Evolutionary conservation across 2,329 filamentous ascomycete genomes (phyloP).

Genomic region (Pseudonectria foliicola): DNA sequence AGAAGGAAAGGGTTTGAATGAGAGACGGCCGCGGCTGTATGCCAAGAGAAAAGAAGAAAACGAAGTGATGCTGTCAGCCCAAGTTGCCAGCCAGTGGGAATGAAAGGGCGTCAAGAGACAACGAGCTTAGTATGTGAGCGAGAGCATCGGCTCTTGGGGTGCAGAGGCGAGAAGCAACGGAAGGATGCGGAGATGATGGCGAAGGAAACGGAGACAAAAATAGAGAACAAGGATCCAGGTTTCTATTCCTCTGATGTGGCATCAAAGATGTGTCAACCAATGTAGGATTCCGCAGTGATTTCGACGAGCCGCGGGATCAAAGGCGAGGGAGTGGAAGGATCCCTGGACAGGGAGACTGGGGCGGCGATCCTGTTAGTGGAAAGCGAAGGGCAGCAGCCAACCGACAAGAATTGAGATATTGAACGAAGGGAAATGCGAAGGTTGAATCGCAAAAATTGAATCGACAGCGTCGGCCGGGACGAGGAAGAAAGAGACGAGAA

Average conservation of each 20-base stretch:
- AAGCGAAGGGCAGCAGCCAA: no score
- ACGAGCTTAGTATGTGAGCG: no score
- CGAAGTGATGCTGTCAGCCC: no score
- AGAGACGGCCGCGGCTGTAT: neutral
- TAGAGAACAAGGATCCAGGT: neutral
- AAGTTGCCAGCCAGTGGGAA: neutral
- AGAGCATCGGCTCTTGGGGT: no score
- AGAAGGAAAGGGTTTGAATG: neutral
- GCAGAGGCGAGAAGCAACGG: neutral
- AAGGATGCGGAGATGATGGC: neutral
- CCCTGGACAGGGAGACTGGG: no score
- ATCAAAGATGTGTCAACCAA: no score
- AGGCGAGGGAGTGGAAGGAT: no score
- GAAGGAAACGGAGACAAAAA: neutral
- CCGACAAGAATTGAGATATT: neutral
- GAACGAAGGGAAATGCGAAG: constrained; percentile 2
- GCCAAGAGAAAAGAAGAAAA: no score
- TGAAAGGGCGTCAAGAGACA: neutral
- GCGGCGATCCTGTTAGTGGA: no score
- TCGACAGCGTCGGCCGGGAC: neutral
- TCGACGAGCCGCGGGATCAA: no score
- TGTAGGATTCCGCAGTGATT: no score
- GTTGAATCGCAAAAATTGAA: no score
- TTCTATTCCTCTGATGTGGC: neutral
- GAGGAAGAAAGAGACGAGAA: neutral